phyloP scores from a whole-genome alignment of 805 yeast genomes.

The Saccharomycopsis selenospora region DNA sequence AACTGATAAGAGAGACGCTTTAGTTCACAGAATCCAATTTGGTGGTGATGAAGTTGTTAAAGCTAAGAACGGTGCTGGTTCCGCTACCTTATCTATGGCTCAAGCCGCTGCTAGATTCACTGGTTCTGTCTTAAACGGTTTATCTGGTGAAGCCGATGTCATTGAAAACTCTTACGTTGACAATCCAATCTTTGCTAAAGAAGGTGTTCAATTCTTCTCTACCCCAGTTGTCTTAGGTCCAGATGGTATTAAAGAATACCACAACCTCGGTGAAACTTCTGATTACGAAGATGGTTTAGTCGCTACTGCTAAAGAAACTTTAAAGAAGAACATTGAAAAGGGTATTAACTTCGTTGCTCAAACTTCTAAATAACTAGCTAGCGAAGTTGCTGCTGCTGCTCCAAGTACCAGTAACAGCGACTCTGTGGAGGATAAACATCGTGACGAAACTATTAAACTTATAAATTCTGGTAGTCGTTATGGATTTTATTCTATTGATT shows the following conservation, averaged over 20 bases:
- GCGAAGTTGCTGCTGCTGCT: too few relatives aligned
- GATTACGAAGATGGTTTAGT: constrained; percentile 81
- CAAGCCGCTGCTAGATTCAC: constrained; percentile 77
- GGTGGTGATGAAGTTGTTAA: constrained; percentile 88
- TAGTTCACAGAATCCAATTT: constrained; percentile 71
- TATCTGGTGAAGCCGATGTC: constrained; percentile 44
- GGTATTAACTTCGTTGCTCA: constrained; percentile 75
- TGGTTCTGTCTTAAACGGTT: constrained; percentile 52
- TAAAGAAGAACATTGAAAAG: constrained; percentile 85
- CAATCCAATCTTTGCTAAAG: constrained; percentile 72
- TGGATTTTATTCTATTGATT: neutral
- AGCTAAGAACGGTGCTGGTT: constrained; percentile 79
- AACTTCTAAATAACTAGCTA: constrained; percentile 18
- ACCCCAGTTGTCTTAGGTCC: constrained; percentile 90
- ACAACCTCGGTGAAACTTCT: constrained; percentile 65
- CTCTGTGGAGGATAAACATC: neutral
- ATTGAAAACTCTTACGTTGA: constrained; percentile 69
- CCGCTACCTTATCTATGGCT: constrained; percentile 83
- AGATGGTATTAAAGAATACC: constrained; percentile 79
- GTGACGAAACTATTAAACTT: neutral
- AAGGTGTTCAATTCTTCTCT: constrained; percentile 96
- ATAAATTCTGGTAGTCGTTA: neutral
- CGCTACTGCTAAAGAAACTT: constrained; percentile 77
- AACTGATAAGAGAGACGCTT: constrained; percentile 42
- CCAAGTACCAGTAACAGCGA: neutral